Evolutionary conservation across 208 protist species (phyloP).

Genomic region (Leishmania tropica): DNA sequence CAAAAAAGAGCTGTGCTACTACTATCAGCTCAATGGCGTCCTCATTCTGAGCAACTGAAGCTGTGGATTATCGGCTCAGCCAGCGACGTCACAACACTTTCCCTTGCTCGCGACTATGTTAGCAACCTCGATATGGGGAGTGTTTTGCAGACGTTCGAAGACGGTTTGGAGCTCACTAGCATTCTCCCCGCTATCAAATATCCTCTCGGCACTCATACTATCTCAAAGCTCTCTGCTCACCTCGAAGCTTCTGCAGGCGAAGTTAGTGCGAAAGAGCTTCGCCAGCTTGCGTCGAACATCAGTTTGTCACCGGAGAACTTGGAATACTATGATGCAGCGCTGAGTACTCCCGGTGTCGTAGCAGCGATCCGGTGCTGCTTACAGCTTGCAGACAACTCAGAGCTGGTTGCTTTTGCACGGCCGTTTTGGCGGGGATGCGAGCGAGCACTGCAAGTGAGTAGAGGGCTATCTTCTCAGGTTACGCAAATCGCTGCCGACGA

Average conservation of each 20-base stretch:
- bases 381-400: neutral
- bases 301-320: constrained; percentile 11
- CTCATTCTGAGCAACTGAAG: constrained; percentile 71
- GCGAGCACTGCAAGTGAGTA: neutral
- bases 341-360: constrained; percentile 7
- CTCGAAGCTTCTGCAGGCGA: constrained; percentile 15
- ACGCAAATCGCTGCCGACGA: constrained; percentile 4
- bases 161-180: constrained; percentile 27
- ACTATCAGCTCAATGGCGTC: constrained; percentile 47
- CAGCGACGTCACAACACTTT: constrained; percentile 26
- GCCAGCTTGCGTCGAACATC: constrained; percentile 12
- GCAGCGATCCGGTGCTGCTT: constrained; percentile 18
- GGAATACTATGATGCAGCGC: constrained; percentile 22
- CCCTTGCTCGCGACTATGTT: constrained; percentile 28
- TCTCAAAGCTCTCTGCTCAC: constrained; percentile 17
- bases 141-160: constrained; percentile 28
- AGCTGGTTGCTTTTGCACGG: constrained; percentile 14
- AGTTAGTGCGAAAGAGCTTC: constrained; percentile 6
- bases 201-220: constrained; percentile 20
- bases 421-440: constrained; percentile 2
- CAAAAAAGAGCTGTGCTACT: neutral
- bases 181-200: constrained; percentile 28
- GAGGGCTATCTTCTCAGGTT: constrained; percentile 1
- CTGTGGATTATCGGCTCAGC: constrained; percentile 47
- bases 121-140: constrained; percentile 24